Base-by-base conservation (phyloP, 495 filamentous ascomycete genomes). In the Tuber umbilicatum region DNA sequence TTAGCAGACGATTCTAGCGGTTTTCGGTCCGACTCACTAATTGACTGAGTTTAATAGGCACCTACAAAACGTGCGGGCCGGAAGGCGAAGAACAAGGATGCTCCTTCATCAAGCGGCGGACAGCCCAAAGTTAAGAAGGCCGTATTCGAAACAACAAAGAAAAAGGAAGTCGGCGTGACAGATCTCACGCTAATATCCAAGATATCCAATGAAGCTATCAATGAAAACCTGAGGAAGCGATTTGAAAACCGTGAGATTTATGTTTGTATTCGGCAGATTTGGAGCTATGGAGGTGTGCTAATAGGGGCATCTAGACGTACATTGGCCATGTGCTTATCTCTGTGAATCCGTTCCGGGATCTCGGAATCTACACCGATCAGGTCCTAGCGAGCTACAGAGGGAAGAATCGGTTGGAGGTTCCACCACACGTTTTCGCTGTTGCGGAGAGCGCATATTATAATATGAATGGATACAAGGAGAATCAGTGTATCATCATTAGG, bases 251-350 rank as follows among this genome's bases (percentile, higher is more conserved):
- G 86, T 77, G 94, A 98, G 85, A 99, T 99, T 83, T 99, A 99
- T 86, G 91, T 93, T 86, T 84, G 91, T 84, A 73, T 73, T 73
- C 70, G 12, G 73, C n/a, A 67, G 41, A 38, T 37, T 38, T 73
- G 7, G 68, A 70, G 78, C 83, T n/a, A 27, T 78, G 68, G 73
- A 75, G 50, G 50, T 68, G 70, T 45, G 67, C 78, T 78, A 50
- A 81, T 74, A 80, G 72, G 80, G 23, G 74, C 6, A 79, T 70
- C 75, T 77, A 93, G 90, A 99, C 96, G 73, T 99, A 99, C 86
- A 99, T 99, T 82, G 96, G 96, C 84, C 94, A 98, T 92, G 96
- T 99, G 84, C 84, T 99, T 87, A 96, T 99, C 78, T 98, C 96
- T 40, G 96, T 99, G 84, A 99, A 99, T 85, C 96, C 96, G 68